Evolutionary conservation across 345 rosid genomes (phyloP), one percentile per base, ranked within the genome.

Genomic region (Hypericum androsaemum): DNA sequence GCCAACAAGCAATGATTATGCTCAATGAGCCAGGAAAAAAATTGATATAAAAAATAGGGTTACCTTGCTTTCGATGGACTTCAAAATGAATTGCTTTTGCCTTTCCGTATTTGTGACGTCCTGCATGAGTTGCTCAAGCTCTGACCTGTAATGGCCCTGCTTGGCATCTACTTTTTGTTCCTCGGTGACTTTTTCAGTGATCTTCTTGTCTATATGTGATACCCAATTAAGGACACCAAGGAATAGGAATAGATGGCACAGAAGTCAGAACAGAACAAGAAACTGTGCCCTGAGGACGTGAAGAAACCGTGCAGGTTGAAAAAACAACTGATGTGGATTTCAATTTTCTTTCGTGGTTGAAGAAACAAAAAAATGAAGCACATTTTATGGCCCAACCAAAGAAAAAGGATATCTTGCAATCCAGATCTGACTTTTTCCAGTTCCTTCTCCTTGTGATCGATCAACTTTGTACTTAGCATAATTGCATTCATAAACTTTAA

Each of bases 91-190:
- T 50, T 71, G 61, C 57, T 82, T 87, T 80, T 90, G 95, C 77
- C 83, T 90, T 54, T 82, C 72, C 10, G 77, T 75, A 66, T 84
- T 83, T 47, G 80, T 73, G 64, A 84, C 76, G 45, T 90, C 98
- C 73, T 78, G 94, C 73, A 74, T 87, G 56, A 79, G 82, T 68
- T 87, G 88, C 58, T 84, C 94, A 71, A 83, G 42, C 68, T 82
- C 75, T 58, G 89, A 77, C 67, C 66, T 87, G 58, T 76, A 74
- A 41, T 80, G 98, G 50, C 66, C 68, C 63, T 80, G 75, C 61
- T 90, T 71, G 55, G 96, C 96, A 68, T 90, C 98, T 75, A 81
- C 71, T 69, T 83, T 81, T 75, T 90, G 96, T 83, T 84, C 96
- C 76, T 88, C 95, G n/a, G 94, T 75, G 41, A 87, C 92, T 41